A percentile compares a stretch with the other conserved stretches of the same genome.
phyloP scores from a whole-genome alignment of 441 rosid species.

The Theobroma grandiflorum region DNA sequence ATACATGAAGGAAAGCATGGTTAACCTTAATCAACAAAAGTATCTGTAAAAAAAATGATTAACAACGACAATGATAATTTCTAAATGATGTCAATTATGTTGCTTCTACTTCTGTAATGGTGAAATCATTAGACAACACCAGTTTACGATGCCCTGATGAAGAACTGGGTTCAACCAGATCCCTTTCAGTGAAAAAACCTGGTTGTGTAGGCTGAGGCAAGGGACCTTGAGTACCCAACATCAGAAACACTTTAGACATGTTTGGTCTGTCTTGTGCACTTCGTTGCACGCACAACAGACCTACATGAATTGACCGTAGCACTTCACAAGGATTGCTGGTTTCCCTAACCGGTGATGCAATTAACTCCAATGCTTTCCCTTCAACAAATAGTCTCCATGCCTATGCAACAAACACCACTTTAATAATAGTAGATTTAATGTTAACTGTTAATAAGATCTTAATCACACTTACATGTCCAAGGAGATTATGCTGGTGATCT shows the following conservation, averaged over 20 bases:
- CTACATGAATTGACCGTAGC: slow-evolving; percentile 30
- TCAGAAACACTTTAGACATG: slow-evolving; percentile 36
- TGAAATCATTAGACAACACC: slow-evolving; percentile 1
- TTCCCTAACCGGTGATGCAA: neutral
- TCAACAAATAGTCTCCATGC: slow-evolving; percentile 39
- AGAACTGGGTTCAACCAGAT: slow-evolving; percentile 1
- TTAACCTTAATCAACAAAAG: too few species aligned
- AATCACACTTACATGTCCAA: slow-evolving; percentile 41
- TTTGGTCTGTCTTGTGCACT: slow-evolving; percentile 32
- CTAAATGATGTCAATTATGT: neutral
- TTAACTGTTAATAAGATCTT: too few species aligned
- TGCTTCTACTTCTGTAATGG: slow-evolving; percentile 8
- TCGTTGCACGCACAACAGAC: slow-evolving; percentile 36
- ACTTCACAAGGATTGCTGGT: slow-evolving; percentile 13
- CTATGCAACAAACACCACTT: slow-evolving; percentile 12
- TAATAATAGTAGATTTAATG: neutral
- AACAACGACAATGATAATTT: too few species aligned
- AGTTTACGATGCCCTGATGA: neutral
- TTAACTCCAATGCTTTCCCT: slow-evolving; percentile 15
- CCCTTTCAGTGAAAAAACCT: slow-evolving; percentile 29
- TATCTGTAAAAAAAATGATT: too few species aligned
- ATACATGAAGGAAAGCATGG: too few species aligned
- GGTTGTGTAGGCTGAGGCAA: slow-evolving; percentile 33
- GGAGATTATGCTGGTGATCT: slow-evolving; percentile 35
- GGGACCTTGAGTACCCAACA: slow-evolving; percentile 29